phyloP scores from a whole-genome alignment of 73 alveolate species.

The Stentor coeruleus region DNA sequence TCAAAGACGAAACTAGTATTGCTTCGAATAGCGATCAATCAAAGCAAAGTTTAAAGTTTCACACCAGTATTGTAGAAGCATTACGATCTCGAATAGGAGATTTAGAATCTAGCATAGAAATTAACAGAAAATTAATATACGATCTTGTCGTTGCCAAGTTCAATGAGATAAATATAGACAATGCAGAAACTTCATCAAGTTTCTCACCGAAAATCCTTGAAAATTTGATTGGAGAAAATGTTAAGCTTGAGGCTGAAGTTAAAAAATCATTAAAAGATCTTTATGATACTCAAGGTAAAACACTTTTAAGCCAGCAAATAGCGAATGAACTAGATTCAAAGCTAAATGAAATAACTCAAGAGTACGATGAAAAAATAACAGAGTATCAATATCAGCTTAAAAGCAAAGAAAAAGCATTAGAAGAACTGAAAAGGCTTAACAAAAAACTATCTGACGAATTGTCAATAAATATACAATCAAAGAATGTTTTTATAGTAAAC shows the following conservation, averaged over 20 bases:
- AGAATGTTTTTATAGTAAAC: not conserved
- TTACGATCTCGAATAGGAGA: not conserved
- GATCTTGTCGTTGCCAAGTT: not conserved
- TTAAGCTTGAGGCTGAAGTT: not conserved
- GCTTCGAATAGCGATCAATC: no score
- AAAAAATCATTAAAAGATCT: not conserved
- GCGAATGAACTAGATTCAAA: not conserved
- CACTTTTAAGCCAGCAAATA: not conserved
- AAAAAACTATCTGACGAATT: not conserved
- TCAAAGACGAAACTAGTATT: no score
- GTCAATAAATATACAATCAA: not conserved
- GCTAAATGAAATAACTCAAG: not conserved
- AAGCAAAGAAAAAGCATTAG: not conserved
- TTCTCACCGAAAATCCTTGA: not conserved
- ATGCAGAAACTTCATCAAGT: not conserved
- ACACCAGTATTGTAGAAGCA: no score
- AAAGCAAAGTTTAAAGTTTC: no score
- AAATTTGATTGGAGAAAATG: not conserved
- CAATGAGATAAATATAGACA: not conserved
- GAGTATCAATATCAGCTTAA: not conserved
- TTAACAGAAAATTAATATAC: not conserved
- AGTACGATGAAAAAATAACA: not conserved
- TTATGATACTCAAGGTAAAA: slow-evolving; percentile 9
- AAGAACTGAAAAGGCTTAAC: not conserved
- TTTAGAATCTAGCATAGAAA: not conserved